Base-by-base conservation (phyloP, 768 basidiomycete species). In the Porphyrellus cyaneotinctus region DNA sequence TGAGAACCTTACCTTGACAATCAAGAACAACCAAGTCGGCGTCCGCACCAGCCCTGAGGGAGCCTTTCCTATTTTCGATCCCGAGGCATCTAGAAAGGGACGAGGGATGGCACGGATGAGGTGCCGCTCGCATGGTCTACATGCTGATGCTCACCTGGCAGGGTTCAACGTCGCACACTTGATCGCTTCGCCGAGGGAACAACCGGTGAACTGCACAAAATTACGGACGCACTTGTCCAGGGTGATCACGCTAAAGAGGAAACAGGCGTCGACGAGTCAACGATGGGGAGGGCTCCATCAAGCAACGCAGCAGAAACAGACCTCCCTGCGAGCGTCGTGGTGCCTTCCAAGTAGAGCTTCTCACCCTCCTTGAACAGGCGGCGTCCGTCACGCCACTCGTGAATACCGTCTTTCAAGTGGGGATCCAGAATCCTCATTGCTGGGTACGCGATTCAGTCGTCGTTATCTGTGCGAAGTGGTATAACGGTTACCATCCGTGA, bases 401-500 rank as follows among this genome's bases (percentile, higher is more conserved):
- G 87, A 14, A 87, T 72, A 9, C 93, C 93, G 61, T 95, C 91
- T 41, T 79, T 76, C 18, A 94, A 78, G 60, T 87, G 76, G 10
- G 91, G 93, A 68, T 95, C 92, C 35, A 95, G 75, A 51, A 91
- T 84, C 62, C 85, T 86, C 83, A 90, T 87, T 10, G 90, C 90
- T 91, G 66, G 22, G 43, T 22, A 46, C 20, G 20, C 8, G 11
- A 41, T 28, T 61, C 17, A 61, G 59, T 10, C 4, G 3, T 24
- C 37, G 11, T 43, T 23, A 13, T 35, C 18, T 9, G 30, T 8
- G 28, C 22, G 11, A 43, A 33, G 32, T 15, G 22, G 18, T 15
- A 2, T 20, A 67, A 74, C 54, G 63, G 4, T 60, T 51, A 93
- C 91, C 91, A 70, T 95, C 93, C 0, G 93, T 94, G 53, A 95